Evolutionary conservation across 2,329 filamentous ascomycete genomes (phyloP).

Genomic region (Neoascochyta sp.): DNA sequence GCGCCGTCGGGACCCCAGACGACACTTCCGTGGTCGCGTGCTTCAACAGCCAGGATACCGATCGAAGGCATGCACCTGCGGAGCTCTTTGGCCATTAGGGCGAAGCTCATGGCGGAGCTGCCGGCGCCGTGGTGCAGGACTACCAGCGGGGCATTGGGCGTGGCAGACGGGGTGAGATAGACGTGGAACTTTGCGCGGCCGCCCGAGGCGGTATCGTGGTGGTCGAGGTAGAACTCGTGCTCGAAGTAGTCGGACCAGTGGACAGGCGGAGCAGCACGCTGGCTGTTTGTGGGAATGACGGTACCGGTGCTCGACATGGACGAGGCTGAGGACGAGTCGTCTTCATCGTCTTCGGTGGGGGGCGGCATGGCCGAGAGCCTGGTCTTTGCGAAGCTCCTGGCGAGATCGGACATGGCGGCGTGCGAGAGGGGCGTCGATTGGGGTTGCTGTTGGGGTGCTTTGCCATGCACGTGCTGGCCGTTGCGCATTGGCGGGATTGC

Average conservation of each 20-base stretch:
- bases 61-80: constrained; percentile 71
- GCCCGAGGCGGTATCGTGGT: constrained; percentile 26
- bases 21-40: constrained; percentile 78
- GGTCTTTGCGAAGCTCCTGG: constrained; percentile 72
- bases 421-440: too few relatives aligned
- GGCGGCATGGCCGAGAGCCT: constrained; percentile 63
- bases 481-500: too few relatives aligned
- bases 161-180: constrained; percentile 75
- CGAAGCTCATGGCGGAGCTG: constrained; percentile 89
- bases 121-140: constrained; percentile 94
- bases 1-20: constrained; percentile 40
- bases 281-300: constrained; percentile 73
- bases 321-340: constrained; percentile 57
- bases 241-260: constrained; percentile 91
- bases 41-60: constrained; percentile 81
- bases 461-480: too few relatives aligned
- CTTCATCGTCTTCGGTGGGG: constrained; percentile 50
- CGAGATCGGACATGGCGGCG: constrained; percentile 71
- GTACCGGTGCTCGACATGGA: constrained; percentile 93
- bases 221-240: constrained; percentile 73
- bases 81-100: constrained; percentile 73
- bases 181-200: constrained; percentile 67
- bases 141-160: constrained; percentile 72
- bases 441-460: too few relatives aligned
- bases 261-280: constrained; percentile 58